Evolutionary conservation across 768 basidiomycete species (phyloP), one percentile per base, ranked within the genome.

Genomic region (Amylocystis lapponica): DNA sequence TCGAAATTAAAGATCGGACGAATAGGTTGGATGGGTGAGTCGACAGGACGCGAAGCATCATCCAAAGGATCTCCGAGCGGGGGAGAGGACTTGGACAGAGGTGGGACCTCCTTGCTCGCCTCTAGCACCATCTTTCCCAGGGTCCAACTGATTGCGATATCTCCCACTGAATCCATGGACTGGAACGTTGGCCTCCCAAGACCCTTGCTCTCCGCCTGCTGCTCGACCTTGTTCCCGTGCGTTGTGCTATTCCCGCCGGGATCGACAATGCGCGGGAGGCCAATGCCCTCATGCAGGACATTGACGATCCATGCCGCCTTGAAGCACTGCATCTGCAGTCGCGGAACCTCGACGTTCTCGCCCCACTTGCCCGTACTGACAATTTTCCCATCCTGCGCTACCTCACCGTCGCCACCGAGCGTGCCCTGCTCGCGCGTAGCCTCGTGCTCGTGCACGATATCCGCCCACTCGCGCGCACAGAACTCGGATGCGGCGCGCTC

Each of bases 61-160:
- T 86, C 81, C 42, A 86, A 69, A 8, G 86, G 86, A 53, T 90
- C 88, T 21, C 72, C 73, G n/a, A 89, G 59, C 5, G 85, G 86
- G 39, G 66, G 71, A 21, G 67, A 63, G 3, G 66, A 54, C 41
- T 70, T 70, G 11, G 64, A 51, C 32, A 71, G 64, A 6, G 73
- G 59, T 3, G 78, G 76, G 6, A 92, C 78, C 59, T 88, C 87
- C 50, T 86, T 88, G 67, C 89, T 92, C 21, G 96, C 96, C 65
- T 98, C 95, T 21, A 97, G 75, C 0, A 98, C 95, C 94, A 98
- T 98, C 64, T 97, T 98, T 21, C 96, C 96, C 26, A 98, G 72
- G 4, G 96, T 97, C 96, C 96, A 99, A 55, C 81, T 91, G 56
- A 99, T 91, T 33, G 93, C 91, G 29, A 95, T 90, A 56, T 87